Base-by-base conservation (phyloP, 2,329 filamentous ascomycete species). In the Cucurbitaria berberidis region DNA sequence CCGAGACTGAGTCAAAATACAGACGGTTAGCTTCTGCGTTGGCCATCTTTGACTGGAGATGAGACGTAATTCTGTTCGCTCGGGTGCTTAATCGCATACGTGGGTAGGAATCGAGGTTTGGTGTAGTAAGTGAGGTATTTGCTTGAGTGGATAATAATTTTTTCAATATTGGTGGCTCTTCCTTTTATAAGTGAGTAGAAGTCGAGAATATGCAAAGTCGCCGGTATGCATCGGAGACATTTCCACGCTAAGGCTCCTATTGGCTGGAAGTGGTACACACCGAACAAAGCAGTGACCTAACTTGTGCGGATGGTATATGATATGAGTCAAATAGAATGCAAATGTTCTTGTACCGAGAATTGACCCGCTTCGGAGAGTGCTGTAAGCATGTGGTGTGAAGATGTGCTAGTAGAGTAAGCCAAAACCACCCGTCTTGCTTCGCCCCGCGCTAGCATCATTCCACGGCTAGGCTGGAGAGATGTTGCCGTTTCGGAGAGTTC, bases 1-100 rank as follows among this genome's bases (percentile, higher is more conserved):
- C 75, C 3, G 84, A 81, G 55, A 82, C 74, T 42, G 82, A 72
- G 57, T 75, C 71, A 45, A 75, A 76, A 51, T 66, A 72, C 35
- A 67, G 63, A 27, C 68, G 70, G 53, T 76, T 76, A 7, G 69
- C 65, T 45, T 73, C 73, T 47, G 70, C 68, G 53, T 66, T 38
- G 22, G 64, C 62, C 70, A 73, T 73, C 10, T 39, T 39, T 13
- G 15, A 24, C 65, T n/a, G 30, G 18, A 27, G 27, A 16, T 45
- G 34, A 48, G 43, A 39, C 27, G 44, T 35, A 40, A 15, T 41
- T 49, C 26, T 41, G 18, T 1, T 8, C 19, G 15, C 13, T 34
- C 3, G 30, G 13, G n/a, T 11, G 34, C 7, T 3, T 1, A 32
- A 21, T 24, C 11, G 3, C 27, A 11, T 13, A 21, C 3, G 1